Conservation (phyloP, 768 basidiomycete genomes). For the Lentinula aciculospora region DNA sequence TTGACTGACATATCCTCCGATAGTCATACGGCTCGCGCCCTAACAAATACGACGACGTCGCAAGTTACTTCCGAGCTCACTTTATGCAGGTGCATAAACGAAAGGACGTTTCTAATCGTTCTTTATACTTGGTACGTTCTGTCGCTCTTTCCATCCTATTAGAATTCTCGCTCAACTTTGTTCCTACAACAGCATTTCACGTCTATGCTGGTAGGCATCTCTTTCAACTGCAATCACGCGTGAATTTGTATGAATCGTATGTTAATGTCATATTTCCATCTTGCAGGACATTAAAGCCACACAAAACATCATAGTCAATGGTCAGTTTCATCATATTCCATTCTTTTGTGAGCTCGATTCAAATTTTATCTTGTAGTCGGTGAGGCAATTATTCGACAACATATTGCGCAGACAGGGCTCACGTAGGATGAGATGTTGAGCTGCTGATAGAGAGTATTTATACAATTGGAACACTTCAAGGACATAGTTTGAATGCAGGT, state of each 20-base stretch:
- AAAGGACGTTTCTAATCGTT: constrained; percentile 53
- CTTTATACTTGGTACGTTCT: constrained; percentile 57
- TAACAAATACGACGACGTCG: constrained; percentile 64
- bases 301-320: constrained; percentile 58
- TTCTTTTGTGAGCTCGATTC: too few relatives aligned
- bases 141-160: constrained; percentile 8
- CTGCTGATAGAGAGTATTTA: too few relatives aligned
- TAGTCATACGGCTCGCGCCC: constrained; percentile 59
- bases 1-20: neutral
- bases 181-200: constrained; percentile 51
- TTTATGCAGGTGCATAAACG: constrained; percentile 68
- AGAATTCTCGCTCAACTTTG: neutral
- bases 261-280: neutral
- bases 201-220: constrained; percentile 53
- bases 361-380: constrained; percentile 40
- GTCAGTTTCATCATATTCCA: constrained; percentile 25
- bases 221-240: neutral
- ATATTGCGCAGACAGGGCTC: constrained; percentile 48
- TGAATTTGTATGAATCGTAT: too few relatives aligned
- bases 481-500: too few relatives aligned
- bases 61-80: constrained; percentile 81
- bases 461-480: too few relatives aligned
- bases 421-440: neutral
- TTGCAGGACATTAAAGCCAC: constrained; percentile 63
- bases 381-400: constrained; percentile 62